phyloP scores from a whole-genome alignment of 2,329 filamentous ascomycete genomes.

The Aspergillus pseudotamarii region DNA sequence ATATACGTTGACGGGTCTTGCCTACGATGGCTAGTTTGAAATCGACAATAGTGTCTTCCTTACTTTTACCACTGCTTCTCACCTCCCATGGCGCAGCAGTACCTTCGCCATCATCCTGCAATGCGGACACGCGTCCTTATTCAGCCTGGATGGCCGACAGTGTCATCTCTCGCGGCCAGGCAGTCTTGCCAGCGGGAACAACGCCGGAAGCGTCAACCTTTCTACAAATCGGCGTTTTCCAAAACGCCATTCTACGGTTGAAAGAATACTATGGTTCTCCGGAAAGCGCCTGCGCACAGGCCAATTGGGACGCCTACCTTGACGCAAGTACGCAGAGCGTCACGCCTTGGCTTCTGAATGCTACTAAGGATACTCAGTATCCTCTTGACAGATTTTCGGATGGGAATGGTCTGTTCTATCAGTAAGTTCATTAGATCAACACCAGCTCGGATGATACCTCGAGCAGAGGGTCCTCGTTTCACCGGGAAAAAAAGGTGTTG shows the following conservation, averaged over 20 bases:
- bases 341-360: conserved; percentile 18
- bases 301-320: conserved; percentile 25
- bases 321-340: conserved; percentile 23
- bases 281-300: conserved; percentile 6
- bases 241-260: conserved; percentile 24
- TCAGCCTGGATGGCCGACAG: conserved; percentile 33
- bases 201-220: conserved; percentile 14
- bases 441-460: not conserved
- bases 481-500: not conserved
- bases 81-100: not conserved
- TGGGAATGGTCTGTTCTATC: conserved; percentile 21
- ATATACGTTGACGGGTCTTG: not conserved
- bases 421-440: conserved; percentile 7
- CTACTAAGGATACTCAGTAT: conserved; percentile 21
- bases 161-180: conserved; percentile 28
- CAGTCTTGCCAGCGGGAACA: conserved; percentile 13
- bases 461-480: not conserved
- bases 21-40: not conserved
- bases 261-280: conserved; percentile 17
- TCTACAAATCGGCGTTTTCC: conserved; percentile 28
- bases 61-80: not conserved
- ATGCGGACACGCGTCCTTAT: conserved; percentile 18
- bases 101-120: not conserved
- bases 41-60: not conserved
- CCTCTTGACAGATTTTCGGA: conserved; percentile 26